A percentile compares a stretch with the other conserved stretches of the same genome.
Conservation (phyloP, 2,329 filamentous ascomycete genomes). For the Botrytis elliptica region DNA sequence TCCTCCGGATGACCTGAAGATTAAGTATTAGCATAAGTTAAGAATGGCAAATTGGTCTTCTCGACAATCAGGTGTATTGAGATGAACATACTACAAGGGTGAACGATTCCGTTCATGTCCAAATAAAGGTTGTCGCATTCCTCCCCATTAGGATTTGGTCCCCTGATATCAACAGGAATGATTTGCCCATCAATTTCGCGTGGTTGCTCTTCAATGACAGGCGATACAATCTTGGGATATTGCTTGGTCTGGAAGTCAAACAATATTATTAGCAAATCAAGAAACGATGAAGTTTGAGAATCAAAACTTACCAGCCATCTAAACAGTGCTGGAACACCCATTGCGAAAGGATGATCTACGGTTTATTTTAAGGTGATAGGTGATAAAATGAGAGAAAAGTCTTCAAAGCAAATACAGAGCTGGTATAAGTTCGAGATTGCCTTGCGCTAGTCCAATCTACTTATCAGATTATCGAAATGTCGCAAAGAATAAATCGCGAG, state of each 20-base stretch:
- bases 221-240: conserved; percentile 94
- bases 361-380: background rate
- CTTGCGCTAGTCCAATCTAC: conserved; percentile 1
- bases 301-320: conserved; percentile 68
- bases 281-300: background rate
- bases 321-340: conserved; percentile 52
- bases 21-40: background rate
- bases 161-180: conserved; percentile 81
- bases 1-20: conserved; percentile 74
- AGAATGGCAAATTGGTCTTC: background rate
- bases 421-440: background rate
- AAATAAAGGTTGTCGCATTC: conserved; percentile 98
- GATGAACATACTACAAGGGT: conserved; percentile 68
- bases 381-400: background rate
- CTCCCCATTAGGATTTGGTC: conserved; percentile 92
- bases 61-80: background rate
- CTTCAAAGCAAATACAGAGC: background rate
- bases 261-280: conserved; percentile 5
- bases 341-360: conserved; percentile 22
- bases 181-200: conserved; percentile 77
- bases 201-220: conserved; percentile 83
- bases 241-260: conserved; percentile 65
- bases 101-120: conserved; percentile 99
- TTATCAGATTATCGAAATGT: background rate
- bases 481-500: background rate